phyloP scores from a whole-genome alignment of 805 yeast species.

The Zygotorulaspora danielsina region DNA sequence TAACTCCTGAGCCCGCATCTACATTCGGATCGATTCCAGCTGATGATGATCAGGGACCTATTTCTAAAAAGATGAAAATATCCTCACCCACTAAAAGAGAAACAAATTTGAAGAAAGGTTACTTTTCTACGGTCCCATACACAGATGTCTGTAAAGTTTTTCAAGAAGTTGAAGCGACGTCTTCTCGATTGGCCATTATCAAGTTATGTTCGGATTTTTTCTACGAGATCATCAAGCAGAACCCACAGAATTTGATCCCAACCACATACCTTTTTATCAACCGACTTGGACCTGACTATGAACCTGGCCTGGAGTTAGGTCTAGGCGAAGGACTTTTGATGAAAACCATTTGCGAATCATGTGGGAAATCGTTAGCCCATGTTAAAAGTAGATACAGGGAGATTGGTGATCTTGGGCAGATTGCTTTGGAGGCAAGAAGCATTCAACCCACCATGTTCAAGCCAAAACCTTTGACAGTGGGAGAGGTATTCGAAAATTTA shows the following conservation, averaged over 20 bases:
- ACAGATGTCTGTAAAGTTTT: constrained; percentile 55
- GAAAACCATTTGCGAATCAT: constrained; percentile 84
- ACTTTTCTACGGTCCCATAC: constrained; percentile 31
- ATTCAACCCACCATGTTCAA: constrained; percentile 92
- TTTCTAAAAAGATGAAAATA: constrained; percentile 6
- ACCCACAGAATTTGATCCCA: constrained; percentile 53
- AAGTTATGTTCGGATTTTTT: constrained; percentile 72
- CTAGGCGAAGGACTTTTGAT: constrained; percentile 85
- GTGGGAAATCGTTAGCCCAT: constrained; percentile 72
- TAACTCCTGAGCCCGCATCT: background rate
- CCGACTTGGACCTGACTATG: constrained; percentile 91
- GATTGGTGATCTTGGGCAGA: constrained; percentile 85
- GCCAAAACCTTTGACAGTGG: constrained; percentile 74
- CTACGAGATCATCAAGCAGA: constrained; percentile 52
- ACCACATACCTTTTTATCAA: constrained; percentile 84
- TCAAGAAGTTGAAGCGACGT: constrained; percentile 70
- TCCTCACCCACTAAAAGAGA: constrained; percentile 5
- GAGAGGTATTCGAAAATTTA: constrained; percentile 67
- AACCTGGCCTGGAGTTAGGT: constrained; percentile 81
- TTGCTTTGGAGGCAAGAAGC: constrained; percentile 77
- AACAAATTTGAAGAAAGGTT: background rate
- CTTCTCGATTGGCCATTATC: constrained; percentile 79
- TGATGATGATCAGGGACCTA: constrained; percentile 9
- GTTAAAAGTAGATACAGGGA: constrained; percentile 71
- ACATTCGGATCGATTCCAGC: background rate